Evolutionary conservation across 2,329 filamentous ascomycete species (phyloP), one percentile per base, ranked within the genome.

Genomic region (Hortaea sp.): DNA sequence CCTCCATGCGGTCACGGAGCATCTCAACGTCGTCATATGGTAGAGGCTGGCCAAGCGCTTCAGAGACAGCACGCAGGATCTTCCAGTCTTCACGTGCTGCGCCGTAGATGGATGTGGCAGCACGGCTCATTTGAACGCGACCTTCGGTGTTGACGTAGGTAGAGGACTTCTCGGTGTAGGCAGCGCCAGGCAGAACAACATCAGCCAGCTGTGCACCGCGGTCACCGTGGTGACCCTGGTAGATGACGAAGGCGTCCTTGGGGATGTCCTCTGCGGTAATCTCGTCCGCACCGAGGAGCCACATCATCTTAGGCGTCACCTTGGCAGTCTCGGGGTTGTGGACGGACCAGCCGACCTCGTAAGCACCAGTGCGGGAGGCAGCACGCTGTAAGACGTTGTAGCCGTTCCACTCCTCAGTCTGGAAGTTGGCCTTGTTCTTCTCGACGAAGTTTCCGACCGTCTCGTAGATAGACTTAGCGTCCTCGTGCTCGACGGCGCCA

Each of bases 91-190:
- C 90, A 63, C 92, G 81, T 47, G 90, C 81, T 44, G 88, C 92
- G 49, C 92, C 92, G 27, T 88, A 87, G 54, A 95, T 76, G 40
- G 85, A 85, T 34, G 88, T 94, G 29, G 92, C 92, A 41, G 87
- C 84, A 55, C 92, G 85, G 45, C 86, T 92, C 74, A 95, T 84
- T 72, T 98, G 92, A 20, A 92, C 88, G 59, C 92, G 86, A 47
- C 92, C 92, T 69, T 98, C 92, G 0, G 92, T 97, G 79, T 97
- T 98, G 70, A 98, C 80, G 63, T 94, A 98, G 39, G 92, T 98
- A 49, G 82, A 89, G 27, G 84, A 81, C 76, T 97, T 98, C 74
- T 98, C 92, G 27, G 90, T 97, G 73, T 95, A 98, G 9, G 92
- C 88, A 43, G 88, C 88, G 56, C 88, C 90, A 29, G 92, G 92